phyloP scores from a whole-genome alignment of 306 rosid species.

The Oemleria cerasiformis region DNA sequence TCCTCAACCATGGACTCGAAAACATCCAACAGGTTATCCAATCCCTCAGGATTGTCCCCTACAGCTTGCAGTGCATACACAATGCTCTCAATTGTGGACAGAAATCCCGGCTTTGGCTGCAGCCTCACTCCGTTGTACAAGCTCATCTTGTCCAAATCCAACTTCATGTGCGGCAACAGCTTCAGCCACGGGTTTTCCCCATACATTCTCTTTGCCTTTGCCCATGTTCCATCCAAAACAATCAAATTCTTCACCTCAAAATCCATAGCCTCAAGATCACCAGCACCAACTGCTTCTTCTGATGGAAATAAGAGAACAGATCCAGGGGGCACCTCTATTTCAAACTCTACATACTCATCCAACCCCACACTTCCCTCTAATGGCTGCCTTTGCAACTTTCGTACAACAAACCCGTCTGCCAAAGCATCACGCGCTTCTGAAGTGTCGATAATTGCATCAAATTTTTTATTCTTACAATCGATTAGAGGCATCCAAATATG shows the following conservation, averaged over 20 bases:
- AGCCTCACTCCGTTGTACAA: conserved; percentile 76
- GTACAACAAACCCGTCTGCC: conserved; percentile 59
- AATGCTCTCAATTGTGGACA: conserved; percentile 88
- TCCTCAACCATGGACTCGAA: conserved; percentile 81
- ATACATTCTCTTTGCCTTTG: conserved; percentile 84
- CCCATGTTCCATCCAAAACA: conserved; percentile 88
- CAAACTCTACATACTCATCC: conserved; percentile 60
- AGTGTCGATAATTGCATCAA: conserved; percentile 35
- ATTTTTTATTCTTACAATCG: conserved; percentile 19
- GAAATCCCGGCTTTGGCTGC: conserved; percentile 68
- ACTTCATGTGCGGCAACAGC: conserved; percentile 71
- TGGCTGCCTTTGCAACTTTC: conserved; percentile 48
- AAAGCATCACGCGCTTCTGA: conserved; percentile 57
- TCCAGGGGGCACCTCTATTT: conserved; percentile 61
- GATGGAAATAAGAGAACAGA: conserved; percentile 74
- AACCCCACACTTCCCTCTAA: conserved; percentile 22
- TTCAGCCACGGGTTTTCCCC: conserved; percentile 80
- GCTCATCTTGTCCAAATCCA: conserved; percentile 61
- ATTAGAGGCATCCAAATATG: conserved; percentile 54
- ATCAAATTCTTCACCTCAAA: conserved; percentile 61
- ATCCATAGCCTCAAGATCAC: conserved; percentile 35
- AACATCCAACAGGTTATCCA: conserved; percentile 68
- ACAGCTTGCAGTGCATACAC: conserved; percentile 63
- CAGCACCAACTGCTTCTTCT: conserved; percentile 45
- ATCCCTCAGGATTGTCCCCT: conserved; percentile 51